Percentiles rank a stretch among this genome's conserved stretches.
Conservation (phyloP, 2,329 filamentous ascomycete genomes). For the Didymella pomorum region DNA sequence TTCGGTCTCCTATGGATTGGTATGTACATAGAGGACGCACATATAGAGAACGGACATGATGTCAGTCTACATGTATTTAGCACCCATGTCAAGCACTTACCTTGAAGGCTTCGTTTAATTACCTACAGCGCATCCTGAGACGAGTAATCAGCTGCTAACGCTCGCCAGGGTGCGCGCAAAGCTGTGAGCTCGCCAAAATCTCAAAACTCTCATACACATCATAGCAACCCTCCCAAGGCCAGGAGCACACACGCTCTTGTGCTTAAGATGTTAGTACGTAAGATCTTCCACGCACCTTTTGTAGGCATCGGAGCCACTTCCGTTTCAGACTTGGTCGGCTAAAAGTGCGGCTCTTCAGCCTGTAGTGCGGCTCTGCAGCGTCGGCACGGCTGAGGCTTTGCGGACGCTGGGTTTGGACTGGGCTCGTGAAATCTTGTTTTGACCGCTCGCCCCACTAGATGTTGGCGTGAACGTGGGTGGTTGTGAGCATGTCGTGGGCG, state of each 20-base stretch:
- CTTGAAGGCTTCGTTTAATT: neutral
- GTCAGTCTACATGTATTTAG: neutral
- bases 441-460: neutral
- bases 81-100: no score
- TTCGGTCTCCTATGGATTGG: neutral
- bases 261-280: neutral
- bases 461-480: no score
- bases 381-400: slow-evolving; percentile 14
- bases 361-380: slow-evolving; percentile 16
- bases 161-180: slow-evolving; percentile 1
- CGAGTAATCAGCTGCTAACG: neutral
- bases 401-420: neutral
- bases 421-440: slow-evolving; percentile 5
- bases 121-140: no score
- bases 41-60: neutral
- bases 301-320: slow-evolving; percentile 3
- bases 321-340: neutral
- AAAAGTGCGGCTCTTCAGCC: slow-evolving; percentile 7
- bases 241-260: no score
- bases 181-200: neutral
- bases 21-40: neutral
- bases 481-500: neutral
- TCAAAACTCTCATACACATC: no score
- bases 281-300: neutral
- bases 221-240: no score